Base-by-base conservation (phyloP, 1,139 yeast species). In the Kluyveromyces marxianus region DNA sequence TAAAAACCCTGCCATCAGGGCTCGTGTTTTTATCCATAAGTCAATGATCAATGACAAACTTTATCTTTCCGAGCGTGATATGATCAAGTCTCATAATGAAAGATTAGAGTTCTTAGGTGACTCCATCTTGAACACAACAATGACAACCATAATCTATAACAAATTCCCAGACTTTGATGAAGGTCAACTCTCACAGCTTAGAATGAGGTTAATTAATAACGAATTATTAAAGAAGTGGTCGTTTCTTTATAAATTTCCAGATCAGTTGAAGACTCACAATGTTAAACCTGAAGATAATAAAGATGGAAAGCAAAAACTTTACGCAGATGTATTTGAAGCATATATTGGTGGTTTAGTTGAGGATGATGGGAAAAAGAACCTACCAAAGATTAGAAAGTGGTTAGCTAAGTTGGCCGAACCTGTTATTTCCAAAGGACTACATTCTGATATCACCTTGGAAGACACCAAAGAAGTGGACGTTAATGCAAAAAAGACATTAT, bases 51-150 rank as follows among this genome's bases (percentile, higher is more conserved):
- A 79, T 50, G 77, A 77, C 51, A 76, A 79, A 53, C 65, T 77
- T 6, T 79, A 79, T 55, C 64, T 83, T 44, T 69, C 77, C 7
- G 76, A 74, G 44, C 66, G 70, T 2, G 92, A 84, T 52, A 70
- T 77, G 47, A 69, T 83, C 27, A 70, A 74, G 41, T 68, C 80
- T 2, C 92, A 89, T 59, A 89, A 92, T 63, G 98, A 94, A 69
- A 74, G 98, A 45, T 71, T 92, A 35, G 99, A 94, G 66, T 94
- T 89, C 60, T 68, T 89, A 38, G 99, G 99, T 25, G 99, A 94
- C 66, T 82, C 97, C 0, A 78, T 89, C 24, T 69, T 92, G 52
- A 87, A 89, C 59, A 77, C 77, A 50, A 70, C 83, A 39, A 81
- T 86, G 42, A 83, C 97, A 0, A 69, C 77, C 51, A 72, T 88